These are phyloP conservation scores for Trichoderma breve DNA, from an alignment of 2,329 filamentous ascomycete genomes.

Conservation along the genomic window DNA sequence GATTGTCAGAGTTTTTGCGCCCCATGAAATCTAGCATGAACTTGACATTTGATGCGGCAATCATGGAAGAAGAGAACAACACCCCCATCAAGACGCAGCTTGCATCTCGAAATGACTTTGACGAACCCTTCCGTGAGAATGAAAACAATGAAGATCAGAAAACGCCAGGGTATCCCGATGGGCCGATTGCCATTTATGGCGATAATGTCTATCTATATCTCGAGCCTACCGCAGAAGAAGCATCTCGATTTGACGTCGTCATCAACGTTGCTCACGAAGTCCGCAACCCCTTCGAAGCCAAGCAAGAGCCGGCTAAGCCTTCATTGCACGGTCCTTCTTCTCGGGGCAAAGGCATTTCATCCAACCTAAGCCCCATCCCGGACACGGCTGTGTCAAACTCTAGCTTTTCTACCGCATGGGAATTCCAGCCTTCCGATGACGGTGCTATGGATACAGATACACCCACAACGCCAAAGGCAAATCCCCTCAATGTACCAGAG, in stretches of 20 bases:
- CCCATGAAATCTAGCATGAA: conserved; percentile 47
- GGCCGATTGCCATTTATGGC: conserved; percentile 77
- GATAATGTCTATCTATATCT: conserved; percentile 76
- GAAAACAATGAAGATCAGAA: conserved; percentile 76
- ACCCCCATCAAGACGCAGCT: conserved; percentile 61
- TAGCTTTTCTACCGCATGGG: conserved; percentile 61
- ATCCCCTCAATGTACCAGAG: conserved; percentile 59
- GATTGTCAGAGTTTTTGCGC: conserved; percentile 57
- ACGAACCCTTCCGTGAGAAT: conserved; percentile 61
- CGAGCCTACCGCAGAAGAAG: conserved; percentile 76
- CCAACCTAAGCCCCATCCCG: conserved; percentile 38
- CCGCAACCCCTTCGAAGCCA: conserved; percentile 65
- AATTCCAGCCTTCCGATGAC: conserved; percentile 46
- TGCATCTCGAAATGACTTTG: conserved; percentile 51
- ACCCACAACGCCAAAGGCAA: conserved; percentile 56
- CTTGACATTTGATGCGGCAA: conserved; percentile 41
- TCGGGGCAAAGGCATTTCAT: conserved; percentile 3
- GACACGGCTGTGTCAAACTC: conserved; percentile 58
- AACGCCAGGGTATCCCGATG: conserved; percentile 77
- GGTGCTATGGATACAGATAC: conserved; percentile 44
- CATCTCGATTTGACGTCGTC: conserved; percentile 74
- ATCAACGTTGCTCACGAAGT: conserved; percentile 85
- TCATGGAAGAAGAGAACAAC: conserved; percentile 48
- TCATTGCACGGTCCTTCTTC: conserved; percentile 10
- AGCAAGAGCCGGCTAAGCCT: conserved; percentile 26